Base-by-base conservation (phyloP, 108 stramenopile species). In the Stephanodiscus minutulus region DNA sequence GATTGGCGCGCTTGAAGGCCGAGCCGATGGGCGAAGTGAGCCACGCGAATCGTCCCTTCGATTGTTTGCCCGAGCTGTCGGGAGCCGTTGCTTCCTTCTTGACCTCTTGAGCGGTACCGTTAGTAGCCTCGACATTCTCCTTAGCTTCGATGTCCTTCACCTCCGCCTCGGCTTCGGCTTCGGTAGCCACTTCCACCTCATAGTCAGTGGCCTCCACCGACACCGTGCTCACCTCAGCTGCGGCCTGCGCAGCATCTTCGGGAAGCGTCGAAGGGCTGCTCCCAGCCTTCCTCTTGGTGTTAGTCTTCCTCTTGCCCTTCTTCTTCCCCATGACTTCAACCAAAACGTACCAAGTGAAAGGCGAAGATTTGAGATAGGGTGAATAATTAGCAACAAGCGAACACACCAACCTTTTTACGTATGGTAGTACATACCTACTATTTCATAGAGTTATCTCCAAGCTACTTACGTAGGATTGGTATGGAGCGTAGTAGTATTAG, bases 301-400 rank as follows among this genome's bases (percentile, higher is more conserved):
- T 46, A 22, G 53, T 55, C 53, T 49, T 54, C 24, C 25, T 39
- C 36, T 52, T 41, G 48, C n/a, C n/a, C n/a, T 56, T 72, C 35
- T 64, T 72, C 25, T 39, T 61, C 35, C 12, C 58, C 70, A 70
- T 70, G 47, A 29, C 55, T 31, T 28, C 24, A 29, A 13, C 31
- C 31, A 33, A n/a, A n/a, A n/a, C n/a, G n/a, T n/a, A n/a, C n/a
- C n/a, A n/a, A n/a, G n/a, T n/a, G n/a, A n/a, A n/a, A n/a, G n/a
- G n/a, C n/a, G n/a, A n/a, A n/a, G n/a, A n/a, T n/a, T n/a, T n/a
- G n/a, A n/a, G n/a, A n/a, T n/a, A n/a, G n/a, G n/a, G n/a, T n/a
- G n/a, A n/a, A n/a, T n/a, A n/a, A n/a, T n/a, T n/a, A n/a, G n/a
- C n/a, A n/a, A n/a, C n/a, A n/a, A n/a, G n/a, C n/a, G n/a, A n/a